A percentile compares a stretch with the other conserved stretches of the same genome.
Conservation (phyloP, 2,329 filamentous ascomycete species). For the Fusarium sp. region DNA sequence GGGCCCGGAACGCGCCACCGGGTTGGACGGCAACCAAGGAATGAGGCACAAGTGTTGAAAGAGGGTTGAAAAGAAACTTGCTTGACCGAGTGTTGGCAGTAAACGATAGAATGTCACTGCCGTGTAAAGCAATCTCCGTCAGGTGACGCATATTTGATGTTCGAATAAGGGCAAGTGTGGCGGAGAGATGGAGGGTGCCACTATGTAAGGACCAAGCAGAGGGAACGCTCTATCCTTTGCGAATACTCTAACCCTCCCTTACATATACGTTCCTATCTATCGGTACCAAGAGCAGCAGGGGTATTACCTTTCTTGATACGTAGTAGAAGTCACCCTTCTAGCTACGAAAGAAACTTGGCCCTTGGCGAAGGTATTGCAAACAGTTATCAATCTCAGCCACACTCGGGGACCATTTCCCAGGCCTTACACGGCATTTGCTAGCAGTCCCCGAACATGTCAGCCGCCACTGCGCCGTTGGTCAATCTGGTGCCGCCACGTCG, state of each 20-base stretch:
- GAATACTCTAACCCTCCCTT: neutral
- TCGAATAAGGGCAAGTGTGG: neutral
- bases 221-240: neutral
- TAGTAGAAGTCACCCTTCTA: neutral
- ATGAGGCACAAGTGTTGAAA: neutral
- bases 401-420: neutral
- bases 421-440: neutral
- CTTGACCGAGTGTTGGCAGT: neutral
- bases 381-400: neutral
- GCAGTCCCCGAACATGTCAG: neutral
- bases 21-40: neutral
- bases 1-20: neutral
- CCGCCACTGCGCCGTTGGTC: neutral
- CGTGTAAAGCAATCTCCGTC: neutral
- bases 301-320: neutral
- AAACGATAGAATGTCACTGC: neutral
- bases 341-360: neutral
- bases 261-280: neutral
- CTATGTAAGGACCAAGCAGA: neutral
- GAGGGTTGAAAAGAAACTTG: neutral
- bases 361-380: neutral
- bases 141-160: neutral
- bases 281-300: neutral
- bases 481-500: neutral
- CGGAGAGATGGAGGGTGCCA: neutral